These are phyloP conservation scores for Streptanthus diversifolius DNA, from an alignment of 345 rosid genomes.

Conservation along the genomic window DNA sequence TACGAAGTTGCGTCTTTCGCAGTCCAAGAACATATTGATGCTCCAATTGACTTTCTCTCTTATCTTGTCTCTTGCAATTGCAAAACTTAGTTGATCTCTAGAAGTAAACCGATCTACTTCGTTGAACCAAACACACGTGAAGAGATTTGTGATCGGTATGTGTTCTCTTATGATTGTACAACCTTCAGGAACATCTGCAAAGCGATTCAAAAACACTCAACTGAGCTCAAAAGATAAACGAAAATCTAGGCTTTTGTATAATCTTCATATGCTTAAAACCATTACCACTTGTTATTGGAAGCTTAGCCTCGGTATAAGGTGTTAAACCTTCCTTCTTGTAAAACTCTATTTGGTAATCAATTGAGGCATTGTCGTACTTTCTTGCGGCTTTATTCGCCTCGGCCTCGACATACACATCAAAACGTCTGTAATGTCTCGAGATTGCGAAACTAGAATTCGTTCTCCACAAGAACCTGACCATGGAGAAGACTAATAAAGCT, in stretches of 20 bases:
- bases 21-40: constrained; percentile 79
- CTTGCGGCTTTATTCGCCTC: constrained; percentile 91
- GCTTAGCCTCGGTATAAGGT: constrained; percentile 68
- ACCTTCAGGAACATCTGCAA: constrained; percentile 96
- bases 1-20: constrained; percentile 91
- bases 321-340: constrained; percentile 77
- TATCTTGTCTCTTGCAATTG: constrained; percentile 80
- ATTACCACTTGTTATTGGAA: constrained; percentile 85
- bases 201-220: constrained; percentile 13
- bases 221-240: neutral
- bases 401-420: constrained; percentile 84
- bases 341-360: constrained; percentile 74
- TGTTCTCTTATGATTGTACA: constrained; percentile 83
- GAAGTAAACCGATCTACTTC: constrained; percentile 92
- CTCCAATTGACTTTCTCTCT: constrained; percentile 63
- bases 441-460: constrained; percentile 71
- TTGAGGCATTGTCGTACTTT: constrained; percentile 72
- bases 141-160: constrained; percentile 70
- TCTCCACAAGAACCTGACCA: constrained; percentile 75
- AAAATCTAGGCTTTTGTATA: neutral
- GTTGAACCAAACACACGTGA: constrained; percentile 90
- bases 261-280: constrained; percentile 11
- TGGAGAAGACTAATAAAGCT: neutral
- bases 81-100: constrained; percentile 88
- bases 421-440: constrained; percentile 79